phyloP scores from a whole-genome alignment of 805 yeast genomes.

The Candida qinlingensis region DNA sequence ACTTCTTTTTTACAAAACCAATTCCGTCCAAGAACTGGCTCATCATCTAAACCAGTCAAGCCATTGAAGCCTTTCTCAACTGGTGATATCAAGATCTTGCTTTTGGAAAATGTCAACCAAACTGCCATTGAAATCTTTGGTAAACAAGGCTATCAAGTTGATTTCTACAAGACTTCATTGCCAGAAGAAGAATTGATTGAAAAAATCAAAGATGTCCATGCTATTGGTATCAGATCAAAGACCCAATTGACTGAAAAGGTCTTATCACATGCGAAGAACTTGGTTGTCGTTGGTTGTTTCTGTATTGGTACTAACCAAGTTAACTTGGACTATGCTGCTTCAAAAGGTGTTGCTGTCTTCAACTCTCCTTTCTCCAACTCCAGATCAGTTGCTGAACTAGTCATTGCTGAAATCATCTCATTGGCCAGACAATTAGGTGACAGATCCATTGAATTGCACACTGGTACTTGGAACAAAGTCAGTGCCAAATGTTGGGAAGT shows the following conservation, averaged over 20 bases:
- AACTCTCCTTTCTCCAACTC: conserved; percentile 98
- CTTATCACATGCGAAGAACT: conserved; percentile 79
- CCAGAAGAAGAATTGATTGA: conserved; percentile 92
- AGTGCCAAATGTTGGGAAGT: conserved; percentile 96
- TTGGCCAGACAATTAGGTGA: conserved; percentile 96
- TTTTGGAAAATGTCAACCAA: conserved; percentile 88
- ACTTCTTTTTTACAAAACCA: conserved; percentile 53
- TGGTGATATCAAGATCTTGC: conserved; percentile 87
- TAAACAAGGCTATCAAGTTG: conserved; percentile 95
- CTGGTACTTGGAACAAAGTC: conserved; percentile 98
- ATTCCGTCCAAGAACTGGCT: conserved; percentile 37
- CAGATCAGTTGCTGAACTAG: conserved; percentile 96
- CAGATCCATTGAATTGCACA: conserved; percentile 91
- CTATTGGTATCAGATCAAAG: conserved; percentile 96
- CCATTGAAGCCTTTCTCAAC: conserved; percentile 91
- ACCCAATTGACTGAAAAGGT: conserved; percentile 80
- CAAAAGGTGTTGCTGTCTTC: conserved; percentile 91
- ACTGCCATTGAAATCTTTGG: conserved; percentile 85
- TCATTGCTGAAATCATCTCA: conserved; percentile 89
- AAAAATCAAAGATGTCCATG: conserved; percentile 90
- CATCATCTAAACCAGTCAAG: conserved; percentile 48
- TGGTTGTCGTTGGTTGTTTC: conserved; percentile 93
- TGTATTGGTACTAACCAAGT: conserved; percentile 99
- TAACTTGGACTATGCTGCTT: conserved; percentile 86
- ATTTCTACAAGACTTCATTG: conserved; percentile 81